Evolutionary conservation across 352 stramenopile genomes (phyloP).

Genomic region (Pythium sukuiense): DNA sequence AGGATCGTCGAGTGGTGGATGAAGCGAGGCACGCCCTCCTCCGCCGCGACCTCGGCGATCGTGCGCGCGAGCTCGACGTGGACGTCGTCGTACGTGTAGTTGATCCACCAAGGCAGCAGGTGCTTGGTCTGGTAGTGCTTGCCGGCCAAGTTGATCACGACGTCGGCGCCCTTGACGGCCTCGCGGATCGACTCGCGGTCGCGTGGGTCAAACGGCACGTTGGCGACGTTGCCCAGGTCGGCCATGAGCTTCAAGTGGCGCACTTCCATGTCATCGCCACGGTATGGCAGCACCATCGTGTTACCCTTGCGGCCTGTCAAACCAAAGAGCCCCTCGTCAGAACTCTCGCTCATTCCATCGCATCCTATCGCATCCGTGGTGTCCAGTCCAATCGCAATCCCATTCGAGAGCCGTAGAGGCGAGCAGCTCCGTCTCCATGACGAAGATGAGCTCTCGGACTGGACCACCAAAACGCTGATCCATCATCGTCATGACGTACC

Average conservation of each 20-base stretch:
- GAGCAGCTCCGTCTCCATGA: background rate
- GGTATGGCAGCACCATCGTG: constrained; percentile 87
- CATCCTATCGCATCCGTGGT: background rate
- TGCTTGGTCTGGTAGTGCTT: constrained; percentile 98
- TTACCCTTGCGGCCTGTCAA: constrained; percentile 65
- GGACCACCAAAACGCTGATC: constrained; percentile 28
- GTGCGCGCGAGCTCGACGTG: constrained; percentile 92
- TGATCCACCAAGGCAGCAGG: constrained; percentile 91
- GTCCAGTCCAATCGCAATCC: background rate
- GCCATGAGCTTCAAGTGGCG: constrained; percentile 94
- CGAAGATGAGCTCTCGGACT: background rate
- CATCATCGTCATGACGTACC: constrained; percentile 51
- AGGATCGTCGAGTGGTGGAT: constrained; percentile 86
- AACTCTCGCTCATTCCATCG: background rate
- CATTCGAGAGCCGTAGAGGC: background rate
- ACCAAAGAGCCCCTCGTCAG: background rate
- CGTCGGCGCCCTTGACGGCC: constrained; percentile 90
- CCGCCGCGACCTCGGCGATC: constrained; percentile 81
- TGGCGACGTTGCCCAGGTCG: constrained; percentile 91
- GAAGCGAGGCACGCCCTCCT: constrained; percentile 72
- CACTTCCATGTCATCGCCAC: constrained; percentile 93
- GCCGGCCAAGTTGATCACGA: constrained; percentile 97
- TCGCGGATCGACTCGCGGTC: constrained; percentile 93
- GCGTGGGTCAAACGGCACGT: constrained; percentile 79
- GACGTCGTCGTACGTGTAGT: constrained; percentile 95